These are phyloP conservation scores for Brettanomyces nanus DNA, from an alignment of 805 yeast genomes.

Conservation along the genomic window DNA sequence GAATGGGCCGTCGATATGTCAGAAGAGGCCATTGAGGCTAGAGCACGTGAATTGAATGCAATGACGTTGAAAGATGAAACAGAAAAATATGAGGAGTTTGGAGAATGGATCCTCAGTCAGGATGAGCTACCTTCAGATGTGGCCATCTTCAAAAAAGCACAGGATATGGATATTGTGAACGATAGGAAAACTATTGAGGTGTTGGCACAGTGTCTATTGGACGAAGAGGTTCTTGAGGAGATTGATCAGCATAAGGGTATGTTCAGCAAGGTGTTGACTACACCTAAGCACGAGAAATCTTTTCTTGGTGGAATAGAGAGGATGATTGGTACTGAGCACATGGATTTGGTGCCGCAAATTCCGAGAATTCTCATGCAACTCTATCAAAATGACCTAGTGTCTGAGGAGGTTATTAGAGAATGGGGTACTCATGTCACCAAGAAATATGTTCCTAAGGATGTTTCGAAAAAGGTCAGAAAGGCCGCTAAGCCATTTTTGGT, in stretches of 20 bases:
- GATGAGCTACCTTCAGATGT: conserved; percentile 63
- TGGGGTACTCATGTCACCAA: conserved; percentile 93
- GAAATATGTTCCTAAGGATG: conserved; percentile 87
- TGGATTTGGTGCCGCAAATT: conserved; percentile 54
- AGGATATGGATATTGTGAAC: conserved; percentile 62
- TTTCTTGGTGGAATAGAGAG: conserved; percentile 95
- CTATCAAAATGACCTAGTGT: conserved; percentile 75
- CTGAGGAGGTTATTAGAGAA: conserved; percentile 70
- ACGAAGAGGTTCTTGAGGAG: conserved; percentile 65
- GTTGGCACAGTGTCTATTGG: conserved; percentile 83
- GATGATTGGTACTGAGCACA: conserved; percentile 74
- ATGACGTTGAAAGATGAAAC: conserved; percentile 33
- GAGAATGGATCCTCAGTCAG: conserved; percentile 74
- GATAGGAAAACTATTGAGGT: conserved; percentile 81
- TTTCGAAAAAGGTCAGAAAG: conserved; percentile 87
- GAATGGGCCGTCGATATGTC: conserved; percentile 98
- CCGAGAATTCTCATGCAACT: conserved; percentile 77
- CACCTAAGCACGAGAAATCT: conserved; percentile 71
- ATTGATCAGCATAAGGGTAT: conserved; percentile 74
- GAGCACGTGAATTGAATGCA: conserved; percentile 83
- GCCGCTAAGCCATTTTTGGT: conserved; percentile 93
- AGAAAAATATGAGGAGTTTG: conserved; percentile 63
- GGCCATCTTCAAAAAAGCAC: conserved; percentile 86
- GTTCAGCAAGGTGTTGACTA: conserved; percentile 64
- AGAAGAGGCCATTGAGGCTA: conserved; percentile 87